Evolutionary conservation across 176 grass and related monocot species (phyloP), one percentile per base, ranked within the genome.

Genomic region (Lolium rigidum): DNA sequence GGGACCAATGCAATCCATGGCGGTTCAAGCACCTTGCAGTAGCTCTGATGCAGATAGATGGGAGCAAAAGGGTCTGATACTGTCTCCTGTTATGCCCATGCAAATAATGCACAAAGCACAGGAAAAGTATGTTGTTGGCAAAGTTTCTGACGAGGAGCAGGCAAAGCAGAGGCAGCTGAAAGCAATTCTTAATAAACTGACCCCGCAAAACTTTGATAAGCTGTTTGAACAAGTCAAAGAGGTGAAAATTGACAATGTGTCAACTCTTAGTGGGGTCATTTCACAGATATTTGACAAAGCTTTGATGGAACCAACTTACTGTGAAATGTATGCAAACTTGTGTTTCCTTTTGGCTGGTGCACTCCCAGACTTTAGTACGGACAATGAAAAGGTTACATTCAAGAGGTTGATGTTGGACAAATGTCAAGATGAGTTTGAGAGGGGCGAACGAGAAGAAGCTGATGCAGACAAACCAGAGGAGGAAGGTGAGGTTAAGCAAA

Each of bases 241-340:
- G 10, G 95, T 95, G 35, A 95, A 95, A 60, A 98, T 98, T 13
- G 95, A 98, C 72, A 95, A 12, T 46, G 85, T 89, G 41, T 52
- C 16, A 49, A 98, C 95, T 76, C 89, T 98, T 57, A 86, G 59
- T 4, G 95, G 95, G 39, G 89, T 98, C 82, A 98, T 98, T 88
- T 92, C 93, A 5, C 95, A 98, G 80, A 95, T 98, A 85, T 98
- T 98, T 92, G 95, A 98, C 83, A 98, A 98, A 86, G 95, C 95
- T 74, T 89, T 98, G 77, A 98, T 75, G 91, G 95, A 98, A 64
- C 95, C 95, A 47, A 98, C 95, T 52, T 98, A 95, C 80, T 98
- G 95, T 90, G 95, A 98, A 86, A 98, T 98, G 95, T 98, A 98
- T 85, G 93, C 95, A 63, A 84, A 92, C 87, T 98, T 98, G 61